These are phyloP conservation scores for Saprolegnia diclina DNA, from an alignment of 352 stramenopile genomes.

Conservation along the genomic window DNA sequence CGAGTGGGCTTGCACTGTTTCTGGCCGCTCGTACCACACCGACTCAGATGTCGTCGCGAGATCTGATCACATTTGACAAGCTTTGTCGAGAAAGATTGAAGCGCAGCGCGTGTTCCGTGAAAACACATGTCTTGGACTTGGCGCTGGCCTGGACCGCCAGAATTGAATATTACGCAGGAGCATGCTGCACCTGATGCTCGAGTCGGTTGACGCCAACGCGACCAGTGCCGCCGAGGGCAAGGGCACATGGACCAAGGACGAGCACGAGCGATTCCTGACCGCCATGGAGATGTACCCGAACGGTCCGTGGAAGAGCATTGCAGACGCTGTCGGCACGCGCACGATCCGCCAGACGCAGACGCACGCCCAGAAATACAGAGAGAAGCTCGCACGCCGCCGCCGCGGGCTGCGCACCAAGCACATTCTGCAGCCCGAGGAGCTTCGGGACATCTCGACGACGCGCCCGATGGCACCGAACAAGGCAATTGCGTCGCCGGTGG, in stretches of 20 bases:
- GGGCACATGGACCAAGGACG: slow-evolving; percentile 27
- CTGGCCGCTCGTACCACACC: not conserved
- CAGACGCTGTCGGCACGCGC: slow-evolving; percentile 17
- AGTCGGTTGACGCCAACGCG: slow-evolving; percentile 5
- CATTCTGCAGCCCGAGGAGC: slow-evolving; percentile 18
- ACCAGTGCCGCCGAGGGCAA: slow-evolving; percentile 15
- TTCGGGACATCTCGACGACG: not conserved
- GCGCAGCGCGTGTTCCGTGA: not conserved
- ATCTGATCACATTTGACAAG: not conserved
- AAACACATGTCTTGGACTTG: not conserved
- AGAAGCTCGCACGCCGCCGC: slow-evolving; percentile 24
- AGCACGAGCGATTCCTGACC: slow-evolving; percentile 26
- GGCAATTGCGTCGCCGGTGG: not conserved
- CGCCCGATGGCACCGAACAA: not conserved
- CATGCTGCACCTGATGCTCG: slow-evolving; percentile 5
- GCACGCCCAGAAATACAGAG: slow-evolving; percentile 26
- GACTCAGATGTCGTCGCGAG: slow-evolving; percentile 13
- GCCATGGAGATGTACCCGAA: slow-evolving; percentile 25
- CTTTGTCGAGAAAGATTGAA: not conserved
- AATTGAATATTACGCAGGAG: not conserved
- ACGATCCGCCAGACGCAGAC: slow-evolving; percentile 28
- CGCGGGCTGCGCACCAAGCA: slow-evolving; percentile 22
- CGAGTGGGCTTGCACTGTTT: not conserved
- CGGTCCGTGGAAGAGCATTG: slow-evolving; percentile 24
- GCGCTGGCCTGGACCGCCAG: not conserved